Evolutionary conservation across 2,329 filamentous ascomycete species (phyloP).

Genomic region (Aspergillus pseudoglaucus): DNA sequence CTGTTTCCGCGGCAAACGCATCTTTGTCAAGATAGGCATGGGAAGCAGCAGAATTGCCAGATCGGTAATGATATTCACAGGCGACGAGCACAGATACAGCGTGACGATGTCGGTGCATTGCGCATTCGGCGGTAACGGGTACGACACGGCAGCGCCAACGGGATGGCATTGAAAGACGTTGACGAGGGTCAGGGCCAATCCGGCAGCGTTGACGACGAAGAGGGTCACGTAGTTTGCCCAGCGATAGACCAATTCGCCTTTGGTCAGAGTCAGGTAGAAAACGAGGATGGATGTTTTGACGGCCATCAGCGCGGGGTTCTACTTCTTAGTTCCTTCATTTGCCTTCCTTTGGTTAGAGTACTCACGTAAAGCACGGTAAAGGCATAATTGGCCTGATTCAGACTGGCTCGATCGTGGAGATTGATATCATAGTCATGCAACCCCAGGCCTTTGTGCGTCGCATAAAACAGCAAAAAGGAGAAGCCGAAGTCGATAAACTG

Average conservation of each 20-base stretch:
- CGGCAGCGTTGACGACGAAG: constrained; percentile 69
- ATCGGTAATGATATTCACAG: constrained; percentile 88
- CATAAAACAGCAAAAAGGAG: constrained; percentile 41
- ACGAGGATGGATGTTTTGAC: constrained; percentile 89
- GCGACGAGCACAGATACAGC: constrained; percentile 66
- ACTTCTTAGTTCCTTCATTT: not conserved
- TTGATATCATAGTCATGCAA: constrained; percentile 35
- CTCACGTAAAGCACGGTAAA: constrained; percentile 56
- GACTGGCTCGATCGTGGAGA: constrained; percentile 18
- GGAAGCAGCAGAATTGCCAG: constrained; percentile 80
- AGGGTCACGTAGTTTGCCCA: constrained; percentile 77
- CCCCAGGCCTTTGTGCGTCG: constrained; percentile 38
- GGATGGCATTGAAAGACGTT: constrained; percentile 84
- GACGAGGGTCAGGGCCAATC: constrained; percentile 71
- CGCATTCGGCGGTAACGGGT: constrained; percentile 39
- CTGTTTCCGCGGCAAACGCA: constrained; percentile 76
- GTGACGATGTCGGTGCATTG: constrained; percentile 57
- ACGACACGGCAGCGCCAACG: constrained; percentile 60
- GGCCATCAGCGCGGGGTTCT: constrained; percentile 85
- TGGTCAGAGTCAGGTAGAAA: constrained; percentile 80
- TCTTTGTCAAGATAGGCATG: constrained; percentile 78
- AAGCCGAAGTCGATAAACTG: constrained; percentile 42
- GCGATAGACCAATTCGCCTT: constrained; percentile 69
- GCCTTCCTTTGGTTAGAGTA: constrained; percentile 12
- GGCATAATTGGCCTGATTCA: constrained; percentile 50